Evolutionary conservation across 2,329 filamentous ascomycete genomes (phyloP).

Genomic region (Helicocarpus griseus): DNA sequence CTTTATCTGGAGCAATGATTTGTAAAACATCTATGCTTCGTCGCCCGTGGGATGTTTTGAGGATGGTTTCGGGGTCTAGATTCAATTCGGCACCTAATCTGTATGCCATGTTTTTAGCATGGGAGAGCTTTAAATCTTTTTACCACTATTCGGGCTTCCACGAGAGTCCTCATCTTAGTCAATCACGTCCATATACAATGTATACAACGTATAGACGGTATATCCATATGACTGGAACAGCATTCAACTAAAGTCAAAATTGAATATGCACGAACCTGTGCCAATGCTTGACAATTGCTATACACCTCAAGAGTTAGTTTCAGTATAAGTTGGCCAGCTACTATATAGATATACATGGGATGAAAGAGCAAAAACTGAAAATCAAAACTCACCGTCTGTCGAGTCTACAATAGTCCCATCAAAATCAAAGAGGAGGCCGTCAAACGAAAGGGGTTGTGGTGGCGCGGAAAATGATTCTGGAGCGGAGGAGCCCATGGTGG

Average conservation of each 20-base stretch:
- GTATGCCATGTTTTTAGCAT: constrained; percentile 1
- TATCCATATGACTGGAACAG: background rate
- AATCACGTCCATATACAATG: background rate
- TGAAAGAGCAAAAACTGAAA: background rate
- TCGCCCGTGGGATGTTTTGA: constrained; percentile 84
- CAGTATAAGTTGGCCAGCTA: no score
- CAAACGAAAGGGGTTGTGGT: constrained; percentile 28
- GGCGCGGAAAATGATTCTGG: constrained; percentile 30
- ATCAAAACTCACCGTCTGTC: constrained; percentile 29
- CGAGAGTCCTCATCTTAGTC: background rate
- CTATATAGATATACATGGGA: background rate
- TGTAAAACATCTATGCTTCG: constrained; percentile 78
- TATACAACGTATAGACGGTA: background rate
- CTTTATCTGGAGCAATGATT: constrained; percentile 70
- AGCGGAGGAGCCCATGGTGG: constrained; percentile 10
- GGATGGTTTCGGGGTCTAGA: constrained; percentile 72
- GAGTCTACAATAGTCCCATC: constrained; percentile 41
- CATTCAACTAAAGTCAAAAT: background rate
- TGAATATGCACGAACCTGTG: constrained; percentile 39
- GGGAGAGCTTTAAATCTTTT: background rate
- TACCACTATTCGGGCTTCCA: background rate
- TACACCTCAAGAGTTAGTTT: constrained; percentile 14
- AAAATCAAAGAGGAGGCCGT: constrained; percentile 39
- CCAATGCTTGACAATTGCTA: constrained; percentile 58
- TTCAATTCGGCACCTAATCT: constrained; percentile 65